A percentile compares a stretch with the other conserved stretches of the same genome.
phyloP scores from a whole-genome alignment of 805 yeast genomes.

The Candida taoyuanica region DNA sequence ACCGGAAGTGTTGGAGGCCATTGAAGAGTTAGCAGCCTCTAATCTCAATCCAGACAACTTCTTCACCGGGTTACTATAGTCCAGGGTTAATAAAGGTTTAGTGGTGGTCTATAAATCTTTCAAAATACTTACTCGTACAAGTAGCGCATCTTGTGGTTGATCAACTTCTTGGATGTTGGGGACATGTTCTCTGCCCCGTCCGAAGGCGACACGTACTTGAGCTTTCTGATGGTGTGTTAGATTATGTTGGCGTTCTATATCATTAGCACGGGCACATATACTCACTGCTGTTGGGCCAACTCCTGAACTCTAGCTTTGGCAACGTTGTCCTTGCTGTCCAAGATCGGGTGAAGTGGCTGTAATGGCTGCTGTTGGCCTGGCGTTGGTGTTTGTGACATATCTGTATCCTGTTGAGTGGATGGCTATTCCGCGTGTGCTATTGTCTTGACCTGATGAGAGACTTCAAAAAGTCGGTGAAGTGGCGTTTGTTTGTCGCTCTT shows the following conservation, averaged over 20 bases:
- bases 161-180: slow-evolving; percentile 27
- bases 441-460: no score
- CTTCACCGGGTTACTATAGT: slow-evolving; percentile 26
- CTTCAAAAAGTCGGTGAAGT: no score
- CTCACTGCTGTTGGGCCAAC: slow-evolving; percentile 26
- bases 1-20: slow-evolving; percentile 1
- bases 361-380: slow-evolving; percentile 19
- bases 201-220: slow-evolving; percentile 28
- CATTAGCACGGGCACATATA: no score
- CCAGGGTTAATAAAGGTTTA: no score
- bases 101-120: no score
- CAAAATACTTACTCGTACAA: slow-evolving; percentile 21
- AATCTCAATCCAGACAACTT: slow-evolving; percentile 26
- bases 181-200: slow-evolving; percentile 27
- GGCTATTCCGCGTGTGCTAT: no score
- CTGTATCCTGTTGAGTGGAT: background rate
- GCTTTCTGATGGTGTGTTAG: slow-evolving; percentile 17
- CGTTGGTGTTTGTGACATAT: slow-evolving; percentile 1
- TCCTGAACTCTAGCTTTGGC: slow-evolving; percentile 28
- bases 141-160: slow-evolving; percentile 26
- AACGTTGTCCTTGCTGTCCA: slow-evolving; percentile 26
- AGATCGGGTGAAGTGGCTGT: slow-evolving; percentile 28
- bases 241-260: no score
- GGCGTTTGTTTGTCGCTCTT: no score
- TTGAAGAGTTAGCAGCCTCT: slow-evolving; percentile 16